Base-by-base conservation (phyloP, 371 early-diverging fungal genomes). In the Mucor ambiguus region DNA sequence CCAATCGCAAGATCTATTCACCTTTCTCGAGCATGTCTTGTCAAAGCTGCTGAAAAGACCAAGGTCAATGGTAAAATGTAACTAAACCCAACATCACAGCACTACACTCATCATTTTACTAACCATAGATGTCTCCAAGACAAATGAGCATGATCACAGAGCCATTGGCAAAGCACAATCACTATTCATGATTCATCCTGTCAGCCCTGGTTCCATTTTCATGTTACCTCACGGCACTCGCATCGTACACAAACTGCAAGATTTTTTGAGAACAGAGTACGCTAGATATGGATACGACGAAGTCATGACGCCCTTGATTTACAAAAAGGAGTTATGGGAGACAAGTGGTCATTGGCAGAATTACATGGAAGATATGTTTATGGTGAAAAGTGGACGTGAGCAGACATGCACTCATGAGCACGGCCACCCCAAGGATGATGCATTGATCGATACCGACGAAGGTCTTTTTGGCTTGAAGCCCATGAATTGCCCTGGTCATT, bases 401-500 rank as follows among this genome's bases (percentile, higher is more conserved):
- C 71, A 66, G 33, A 56, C 55, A 14, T 68, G 85, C 78, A 76
- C 82, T 77, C 78, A 77, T 49, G 29, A 61, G 16, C 79, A 86
- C 20, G 69, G 77, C 24, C 61, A 78, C 24, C 61, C 48, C 12
- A 82, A 74, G 10, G 89, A 76, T 33, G 75, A 78, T 55, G 80
- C 67, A 70, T 79, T 18, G 57, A 82, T 70, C 2, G 73, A 79
- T 29, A 78, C 64, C 10, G 84, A 84, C 37, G 87, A 92, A 49
- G 89, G 85, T 44, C 73, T 87, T 2, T 89, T 87, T 70, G 98
- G 94, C 6, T 81, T 98, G 41, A 98, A 98, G 71, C 98, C 99
- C 11, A 98, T 98, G 99, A 98, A 98, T 74, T 98, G 99, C 65
- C 99, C 99, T 35, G 97, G 96, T 9, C 99, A 98, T 70, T 98